Conservation (phyloP, 768 basidiomycete species). For the Russula ochroleuca region DNA sequence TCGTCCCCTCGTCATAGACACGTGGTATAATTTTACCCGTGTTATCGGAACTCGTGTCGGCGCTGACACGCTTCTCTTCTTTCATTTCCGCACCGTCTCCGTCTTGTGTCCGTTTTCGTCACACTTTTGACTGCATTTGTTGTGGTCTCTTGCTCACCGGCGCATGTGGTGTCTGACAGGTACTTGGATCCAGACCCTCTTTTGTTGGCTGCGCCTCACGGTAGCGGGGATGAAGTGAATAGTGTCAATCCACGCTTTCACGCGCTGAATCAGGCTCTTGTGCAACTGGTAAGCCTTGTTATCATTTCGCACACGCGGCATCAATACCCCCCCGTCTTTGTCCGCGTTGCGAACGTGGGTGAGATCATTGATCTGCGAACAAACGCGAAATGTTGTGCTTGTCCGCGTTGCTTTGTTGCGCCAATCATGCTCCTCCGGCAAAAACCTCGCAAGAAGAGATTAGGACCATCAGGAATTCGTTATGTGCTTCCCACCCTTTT, state of each 20-base stretch:
- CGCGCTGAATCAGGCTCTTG: slow-evolving; percentile 90
- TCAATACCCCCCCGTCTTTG: slow-evolving; percentile 7
- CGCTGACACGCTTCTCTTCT: slow-evolving; percentile 25
- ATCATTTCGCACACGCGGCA: slow-evolving; percentile 8
- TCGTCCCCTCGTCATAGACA: slow-evolving; percentile 19
- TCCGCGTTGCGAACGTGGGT: slow-evolving; percentile 10
- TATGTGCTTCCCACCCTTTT: slow-evolving; percentile 9
- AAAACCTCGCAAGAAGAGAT: slow-evolving; percentile 18
- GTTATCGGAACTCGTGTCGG: slow-evolving; percentile 17
- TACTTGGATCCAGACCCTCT: slow-evolving; percentile 96
- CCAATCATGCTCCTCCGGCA: slow-evolving; percentile 8
- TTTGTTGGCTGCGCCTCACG: slow-evolving; percentile 64
- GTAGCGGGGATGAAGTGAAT: slow-evolving; percentile 48
- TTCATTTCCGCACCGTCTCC: slow-evolving; percentile 27
- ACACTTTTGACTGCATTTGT: slow-evolving; percentile 23
- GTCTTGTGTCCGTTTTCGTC: slow-evolving; percentile 14
- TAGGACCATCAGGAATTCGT: slow-evolving; percentile 3
- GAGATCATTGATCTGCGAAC: slow-evolving; percentile 18
- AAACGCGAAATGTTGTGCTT: slow-evolving; percentile 9
- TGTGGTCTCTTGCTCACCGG: slow-evolving; percentile 15
- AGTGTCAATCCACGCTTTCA: slow-evolving; percentile 78
- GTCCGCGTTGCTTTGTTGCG: slow-evolving; percentile 20
- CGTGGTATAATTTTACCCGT: slow-evolving; percentile 21
- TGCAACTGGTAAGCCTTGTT: slow-evolving; percentile 67
- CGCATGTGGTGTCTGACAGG: slow-evolving; percentile 33